Conservation (phyloP, 2,329 filamentous ascomycete genomes). For the Penicillium sp. region DNA sequence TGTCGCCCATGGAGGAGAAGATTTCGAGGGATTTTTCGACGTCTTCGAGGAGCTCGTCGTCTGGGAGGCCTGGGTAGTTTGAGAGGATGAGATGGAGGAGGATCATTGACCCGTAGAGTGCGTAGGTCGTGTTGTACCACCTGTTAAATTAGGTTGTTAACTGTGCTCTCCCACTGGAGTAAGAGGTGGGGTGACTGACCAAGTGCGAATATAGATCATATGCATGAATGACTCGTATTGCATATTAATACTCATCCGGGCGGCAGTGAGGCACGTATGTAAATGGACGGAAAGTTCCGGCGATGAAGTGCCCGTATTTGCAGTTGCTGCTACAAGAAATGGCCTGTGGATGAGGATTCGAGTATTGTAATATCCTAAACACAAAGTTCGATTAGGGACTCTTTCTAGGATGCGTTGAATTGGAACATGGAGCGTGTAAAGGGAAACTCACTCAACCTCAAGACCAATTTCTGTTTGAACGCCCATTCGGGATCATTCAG, state of each 20-base stretch:
- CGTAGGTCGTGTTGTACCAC: conserved; percentile 39
- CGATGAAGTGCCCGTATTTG: conserved; percentile 4
- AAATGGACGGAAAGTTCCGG: conserved; percentile 15
- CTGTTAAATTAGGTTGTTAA: conserved; percentile 1
- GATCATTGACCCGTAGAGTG: conserved; percentile 37
- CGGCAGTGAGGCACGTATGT: conserved; percentile 29
- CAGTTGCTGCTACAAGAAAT: conserved; percentile 26
- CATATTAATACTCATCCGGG: conserved; percentile 29
- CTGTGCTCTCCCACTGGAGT: no score
- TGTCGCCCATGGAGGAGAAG: no score
- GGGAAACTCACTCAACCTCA: conserved; percentile 23
- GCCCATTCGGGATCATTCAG: conserved; percentile 33
- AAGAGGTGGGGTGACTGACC: conserved; percentile 11
- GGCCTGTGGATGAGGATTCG: conserved; percentile 33
- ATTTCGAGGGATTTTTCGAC: no score
- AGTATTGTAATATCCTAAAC: conserved; percentile 31
- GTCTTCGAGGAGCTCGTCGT: neutral
- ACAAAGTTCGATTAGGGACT: no score
- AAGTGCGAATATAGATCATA: conserved; percentile 30
- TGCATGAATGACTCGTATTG: conserved; percentile 29
- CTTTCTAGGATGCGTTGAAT: no score
- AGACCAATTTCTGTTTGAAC: conserved; percentile 33
- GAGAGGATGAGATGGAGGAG: conserved; percentile 32
- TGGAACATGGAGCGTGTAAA: no score
- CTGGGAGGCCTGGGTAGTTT: conserved; percentile 17